These are phyloP conservation scores for Globisporangium cederbergense DNA, from an alignment of 352 stramenopile genomes.

Conservation along the genomic window DNA sequence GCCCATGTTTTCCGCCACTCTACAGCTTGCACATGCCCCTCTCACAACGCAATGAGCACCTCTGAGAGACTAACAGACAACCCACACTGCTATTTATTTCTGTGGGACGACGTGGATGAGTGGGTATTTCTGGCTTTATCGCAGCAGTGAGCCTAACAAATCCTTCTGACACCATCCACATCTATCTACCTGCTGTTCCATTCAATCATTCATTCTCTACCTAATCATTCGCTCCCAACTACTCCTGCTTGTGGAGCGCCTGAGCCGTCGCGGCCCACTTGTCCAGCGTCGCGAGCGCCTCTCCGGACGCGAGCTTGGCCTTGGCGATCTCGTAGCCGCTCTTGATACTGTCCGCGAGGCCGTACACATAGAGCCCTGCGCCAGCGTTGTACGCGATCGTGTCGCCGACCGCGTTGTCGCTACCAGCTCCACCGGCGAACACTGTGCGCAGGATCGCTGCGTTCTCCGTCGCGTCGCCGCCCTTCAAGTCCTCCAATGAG, in stretches of 20 bases:
- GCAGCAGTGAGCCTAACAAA: not conserved
- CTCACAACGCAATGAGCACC: not conserved
- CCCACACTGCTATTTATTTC: constrained; percentile 8
- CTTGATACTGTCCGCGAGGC: constrained; percentile 85
- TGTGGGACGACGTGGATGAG: not conserved
- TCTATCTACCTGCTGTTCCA: not conserved
- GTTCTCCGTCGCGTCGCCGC: constrained; percentile 94
- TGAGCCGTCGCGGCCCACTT: constrained; percentile 62
- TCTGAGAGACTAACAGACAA: not conserved
- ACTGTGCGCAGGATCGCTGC: constrained; percentile 89
- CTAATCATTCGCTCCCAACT: not conserved
- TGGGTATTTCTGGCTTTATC: constrained; percentile 3
- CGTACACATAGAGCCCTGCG: constrained; percentile 97
- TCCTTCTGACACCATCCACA: not conserved
- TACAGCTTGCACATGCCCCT: not conserved
- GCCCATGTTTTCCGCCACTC: not conserved
- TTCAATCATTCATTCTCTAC: not conserved
- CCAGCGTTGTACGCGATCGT: constrained; percentile 98
- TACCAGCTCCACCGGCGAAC: constrained; percentile 80
- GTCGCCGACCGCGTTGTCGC: constrained; percentile 94
- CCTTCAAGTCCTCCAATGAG: constrained; percentile 93
- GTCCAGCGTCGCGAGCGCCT: constrained; percentile 57
- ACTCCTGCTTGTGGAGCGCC: constrained; percentile 28
- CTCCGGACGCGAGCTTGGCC: constrained; percentile 62
- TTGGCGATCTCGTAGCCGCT: constrained; percentile 83